Conservation (phyloP, 2,329 filamentous ascomycete genomes). For the Hypoxylon sp. region DNA sequence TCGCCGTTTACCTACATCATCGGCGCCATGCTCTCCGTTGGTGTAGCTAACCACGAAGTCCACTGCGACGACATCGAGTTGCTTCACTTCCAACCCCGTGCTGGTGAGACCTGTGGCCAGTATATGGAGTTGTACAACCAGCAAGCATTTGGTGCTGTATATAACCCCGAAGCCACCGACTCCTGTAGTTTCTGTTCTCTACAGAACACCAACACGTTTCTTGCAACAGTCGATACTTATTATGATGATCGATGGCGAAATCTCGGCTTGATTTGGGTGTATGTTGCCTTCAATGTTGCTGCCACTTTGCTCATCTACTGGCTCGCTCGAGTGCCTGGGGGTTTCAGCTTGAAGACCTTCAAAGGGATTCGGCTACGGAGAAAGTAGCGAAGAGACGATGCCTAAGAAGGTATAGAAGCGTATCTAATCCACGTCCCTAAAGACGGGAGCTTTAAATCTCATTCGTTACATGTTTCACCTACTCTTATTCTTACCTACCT, state of each 20-base stretch:
- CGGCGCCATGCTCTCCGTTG: constrained; percentile 73
- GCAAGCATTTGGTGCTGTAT: constrained; percentile 60
- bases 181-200: constrained; percentile 66
- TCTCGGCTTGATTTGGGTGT: constrained; percentile 70
- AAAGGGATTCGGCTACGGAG: no score
- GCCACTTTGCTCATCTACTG: constrained; percentile 65
- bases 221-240: constrained; percentile 57
- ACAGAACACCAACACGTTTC: constrained; percentile 60
- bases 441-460: no score
- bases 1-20: constrained; percentile 87
- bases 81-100: constrained; percentile 69
- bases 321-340: constrained; percentile 21
- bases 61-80: constrained; percentile 75
- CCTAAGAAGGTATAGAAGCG: no score
- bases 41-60: constrained; percentile 72
- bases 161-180: constrained; percentile 56
- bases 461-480: no score
- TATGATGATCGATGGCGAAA: constrained; percentile 73
- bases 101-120: constrained; percentile 64
- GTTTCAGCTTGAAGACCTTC: constrained; percentile 6
- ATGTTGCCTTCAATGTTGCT: constrained; percentile 65
- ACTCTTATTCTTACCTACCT: no score
- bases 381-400: no score
- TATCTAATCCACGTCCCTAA: no score
- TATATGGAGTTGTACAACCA: constrained; percentile 57